A percentile compares a stretch with the other conserved stretches of the same genome.
phyloP scores from a whole-genome alignment of 2,329 filamentous ascomycete genomes.

The Clonostachys sp. region DNA sequence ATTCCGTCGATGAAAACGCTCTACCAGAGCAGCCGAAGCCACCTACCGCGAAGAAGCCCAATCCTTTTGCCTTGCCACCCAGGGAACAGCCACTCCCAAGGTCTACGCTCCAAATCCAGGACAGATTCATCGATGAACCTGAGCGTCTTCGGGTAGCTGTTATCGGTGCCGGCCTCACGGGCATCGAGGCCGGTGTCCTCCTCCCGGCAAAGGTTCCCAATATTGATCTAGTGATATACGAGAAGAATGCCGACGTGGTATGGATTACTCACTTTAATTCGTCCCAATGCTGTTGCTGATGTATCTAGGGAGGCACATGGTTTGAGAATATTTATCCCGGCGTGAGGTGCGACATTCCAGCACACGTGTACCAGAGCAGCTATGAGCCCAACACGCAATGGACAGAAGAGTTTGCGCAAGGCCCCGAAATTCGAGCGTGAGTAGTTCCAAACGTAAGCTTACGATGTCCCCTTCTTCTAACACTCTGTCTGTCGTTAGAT shows the following conservation, averaged over 20 bases:
- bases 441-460: too few species aligned
- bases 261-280: conserved; percentile 14
- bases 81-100: too few species aligned
- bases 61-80: too few species aligned
- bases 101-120: background rate
- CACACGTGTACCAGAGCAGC: conserved; percentile 65
- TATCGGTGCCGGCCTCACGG: conserved; percentile 28
- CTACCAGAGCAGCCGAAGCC: too few species aligned
- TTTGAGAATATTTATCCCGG: conserved; percentile 57
- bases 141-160: conserved; percentile 24
- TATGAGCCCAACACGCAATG: conserved; percentile 66
- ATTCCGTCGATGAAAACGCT: too few species aligned
- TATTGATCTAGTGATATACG: conserved; percentile 60
- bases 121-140: conserved; percentile 26
- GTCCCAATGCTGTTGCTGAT: too few species aligned
- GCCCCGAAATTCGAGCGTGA: conserved; percentile 26
- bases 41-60: too few species aligned
- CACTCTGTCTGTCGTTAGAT: too few species aligned
- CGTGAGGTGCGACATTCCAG: conserved; percentile 63
- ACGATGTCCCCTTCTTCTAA: too few species aligned
- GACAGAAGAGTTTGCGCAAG: conserved; percentile 64
- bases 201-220: conserved; percentile 65
- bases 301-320: conserved; percentile 43
- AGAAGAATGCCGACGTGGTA: conserved; percentile 66
- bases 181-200: conserved; percentile 53